Evolutionary conservation across 75 land plant genomes (phyloP).

Genomic region (Pinus taeda): DNA sequence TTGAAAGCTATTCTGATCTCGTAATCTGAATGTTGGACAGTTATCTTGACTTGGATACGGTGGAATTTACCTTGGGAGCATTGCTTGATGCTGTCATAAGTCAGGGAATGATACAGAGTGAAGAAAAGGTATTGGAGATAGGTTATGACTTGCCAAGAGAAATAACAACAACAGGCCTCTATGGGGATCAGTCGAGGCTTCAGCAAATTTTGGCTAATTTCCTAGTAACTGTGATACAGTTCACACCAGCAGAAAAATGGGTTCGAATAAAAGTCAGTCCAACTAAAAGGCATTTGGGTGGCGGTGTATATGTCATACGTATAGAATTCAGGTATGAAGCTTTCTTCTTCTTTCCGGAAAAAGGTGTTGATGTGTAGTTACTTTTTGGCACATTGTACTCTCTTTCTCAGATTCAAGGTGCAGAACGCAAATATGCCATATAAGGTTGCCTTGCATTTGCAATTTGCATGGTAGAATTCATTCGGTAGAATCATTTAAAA

Average conservation of each 20-base stretch:
- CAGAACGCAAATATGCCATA: background rate
- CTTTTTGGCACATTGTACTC: background rate
- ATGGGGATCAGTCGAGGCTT: constrained; percentile 60
- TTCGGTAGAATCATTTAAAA: background rate
- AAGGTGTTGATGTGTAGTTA: background rate
- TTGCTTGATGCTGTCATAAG: constrained; percentile 52
- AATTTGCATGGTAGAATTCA: background rate
- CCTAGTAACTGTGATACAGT: constrained; percentile 39
- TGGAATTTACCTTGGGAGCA: constrained; percentile 50
- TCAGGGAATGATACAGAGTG: constrained; percentile 50
- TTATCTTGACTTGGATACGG: constrained; percentile 55
- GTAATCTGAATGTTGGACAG: constrained; percentile 22
- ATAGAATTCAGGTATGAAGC: constrained; percentile 57
- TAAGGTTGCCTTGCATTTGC: background rate
- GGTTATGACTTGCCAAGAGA: constrained; percentile 21
- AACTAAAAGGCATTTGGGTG: constrained; percentile 42
- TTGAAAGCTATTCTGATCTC: background rate
- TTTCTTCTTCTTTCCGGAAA: background rate
- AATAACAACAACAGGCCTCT: constrained; percentile 24
- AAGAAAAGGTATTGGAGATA: constrained; percentile 43
- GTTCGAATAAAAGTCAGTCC: constrained; percentile 28
- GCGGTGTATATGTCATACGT: constrained; percentile 47
- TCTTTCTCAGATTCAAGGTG: background rate
- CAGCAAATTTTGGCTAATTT: constrained; percentile 61
- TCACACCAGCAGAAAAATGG: constrained; percentile 41